A percentile compares a stretch with the other conserved stretches of the same genome.
Evolutionary conservation across 352 stramenopile genomes (phyloP).

Genomic region (Pythium sukuiense): DNA sequence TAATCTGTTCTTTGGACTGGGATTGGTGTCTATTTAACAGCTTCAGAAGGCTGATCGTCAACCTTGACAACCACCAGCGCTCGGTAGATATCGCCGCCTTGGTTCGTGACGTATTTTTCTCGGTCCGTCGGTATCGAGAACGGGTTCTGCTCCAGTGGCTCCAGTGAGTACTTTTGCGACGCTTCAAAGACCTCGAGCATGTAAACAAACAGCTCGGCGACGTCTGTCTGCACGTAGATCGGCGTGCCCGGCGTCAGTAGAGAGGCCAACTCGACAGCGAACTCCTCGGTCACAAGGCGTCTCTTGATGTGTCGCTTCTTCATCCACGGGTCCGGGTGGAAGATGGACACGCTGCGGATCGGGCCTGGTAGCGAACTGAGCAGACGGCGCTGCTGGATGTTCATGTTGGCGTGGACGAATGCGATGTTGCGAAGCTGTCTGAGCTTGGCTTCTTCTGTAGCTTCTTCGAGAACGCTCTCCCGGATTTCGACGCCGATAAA

Average conservation of each 20-base stretch:
- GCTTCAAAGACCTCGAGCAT: slow-evolving; percentile 79
- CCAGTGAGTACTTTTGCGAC: slow-evolving; percentile 42
- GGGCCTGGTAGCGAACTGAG: slow-evolving; percentile 55
- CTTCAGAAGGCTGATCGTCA: background rate
- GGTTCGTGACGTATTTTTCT: slow-evolving; percentile 61
- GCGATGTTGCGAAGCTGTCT: slow-evolving; percentile 62
- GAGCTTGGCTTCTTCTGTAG: slow-evolving; percentile 39
- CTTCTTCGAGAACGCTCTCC: slow-evolving; percentile 69
- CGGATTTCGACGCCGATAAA: slow-evolving; percentile 88
- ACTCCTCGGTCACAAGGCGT: slow-evolving; percentile 67
- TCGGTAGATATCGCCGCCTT: slow-evolving; percentile 76
- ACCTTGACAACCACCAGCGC: slow-evolving; percentile 18
- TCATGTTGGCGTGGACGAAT: slow-evolving; percentile 87
- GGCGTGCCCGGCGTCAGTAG: slow-evolving; percentile 55
- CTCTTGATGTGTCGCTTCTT: slow-evolving; percentile 88
- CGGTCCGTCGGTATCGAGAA: slow-evolving; percentile 73
- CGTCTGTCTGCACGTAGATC: slow-evolving; percentile 83
- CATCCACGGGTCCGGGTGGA: slow-evolving; percentile 89
- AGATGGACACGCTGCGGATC: slow-evolving; percentile 81
- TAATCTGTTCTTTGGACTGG: background rate
- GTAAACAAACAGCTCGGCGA: slow-evolving; percentile 80
- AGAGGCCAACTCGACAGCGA: slow-evolving; percentile 60
- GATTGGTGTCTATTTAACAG: background rate
- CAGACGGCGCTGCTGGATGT: slow-evolving; percentile 65
- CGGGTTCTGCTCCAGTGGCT: slow-evolving; percentile 49